Evolutionary conservation across 208 protist genomes (phyloP).

Genomic region (Leishmania aethiopica): DNA sequence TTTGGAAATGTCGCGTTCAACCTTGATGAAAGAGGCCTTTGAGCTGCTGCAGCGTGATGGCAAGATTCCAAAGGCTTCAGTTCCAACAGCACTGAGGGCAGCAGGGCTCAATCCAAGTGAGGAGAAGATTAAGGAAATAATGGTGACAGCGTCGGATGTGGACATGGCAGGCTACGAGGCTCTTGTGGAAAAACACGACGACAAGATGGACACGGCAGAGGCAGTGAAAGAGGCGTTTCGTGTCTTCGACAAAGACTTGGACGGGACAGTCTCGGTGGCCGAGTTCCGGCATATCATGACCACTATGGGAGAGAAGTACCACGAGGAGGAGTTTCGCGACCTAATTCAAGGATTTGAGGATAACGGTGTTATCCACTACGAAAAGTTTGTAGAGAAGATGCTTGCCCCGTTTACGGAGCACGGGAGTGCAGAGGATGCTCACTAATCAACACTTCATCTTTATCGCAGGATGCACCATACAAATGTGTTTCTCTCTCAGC

Average conservation of each 20-base stretch:
- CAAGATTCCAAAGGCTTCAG: conserved; percentile 82
- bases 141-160: conserved; percentile 70
- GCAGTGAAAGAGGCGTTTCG: conserved; percentile 96
- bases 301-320: conserved; percentile 97
- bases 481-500: neutral
- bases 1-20: conserved; percentile 53
- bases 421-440: conserved; percentile 51
- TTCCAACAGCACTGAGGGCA: conserved; percentile 85
- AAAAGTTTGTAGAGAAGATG: conserved; percentile 90
- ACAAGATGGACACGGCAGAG: conserved; percentile 93
- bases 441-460: conserved; percentile 4
- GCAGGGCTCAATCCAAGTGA: conserved; percentile 93
- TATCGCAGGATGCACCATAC: neutral
- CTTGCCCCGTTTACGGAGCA: conserved; percentile 91
- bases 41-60: conserved; percentile 91
- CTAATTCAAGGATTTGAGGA: conserved; percentile 93
- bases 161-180: conserved; percentile 86
- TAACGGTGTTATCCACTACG: conserved; percentile 90
- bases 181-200: conserved; percentile 84
- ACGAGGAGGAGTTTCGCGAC: conserved; percentile 94
- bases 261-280: conserved; percentile 95
- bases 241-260: conserved; percentile 96
- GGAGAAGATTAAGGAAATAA: conserved; percentile 90
- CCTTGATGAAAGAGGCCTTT: conserved; percentile 90
- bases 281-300: conserved; percentile 98